Base-by-base conservation (phyloP, 148 eudicot genomes). In the Vaccinium macrocarpon region DNA sequence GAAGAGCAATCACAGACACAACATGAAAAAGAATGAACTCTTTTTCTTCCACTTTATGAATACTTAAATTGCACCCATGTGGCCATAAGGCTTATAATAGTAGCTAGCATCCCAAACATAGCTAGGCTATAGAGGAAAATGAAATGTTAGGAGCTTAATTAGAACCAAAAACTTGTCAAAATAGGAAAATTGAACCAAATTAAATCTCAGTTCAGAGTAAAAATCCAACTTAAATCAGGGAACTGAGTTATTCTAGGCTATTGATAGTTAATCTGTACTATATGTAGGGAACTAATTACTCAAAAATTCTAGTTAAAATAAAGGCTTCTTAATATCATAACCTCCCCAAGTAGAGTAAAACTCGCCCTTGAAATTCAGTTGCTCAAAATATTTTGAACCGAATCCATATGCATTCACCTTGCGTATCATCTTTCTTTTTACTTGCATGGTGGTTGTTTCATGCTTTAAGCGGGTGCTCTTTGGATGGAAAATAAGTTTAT, bases 361-460 rank as follows among this genome's bases (percentile, higher is more conserved):
- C 35, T 66, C 2, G 16, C 32, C 35, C 72, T 25, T 66, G 72
- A 25, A 2, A 66, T 66, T 29, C 72, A 25, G 14, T 27, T 25
- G 27, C 35, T 25, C 72, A 66, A 66, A 66, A 66, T 66, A 27
- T 66, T 23, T 23, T 62, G 70, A 62, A 8, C 27, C 3, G n/a
- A 4, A 27, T 62, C 70, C 70, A 62, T n/a, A n/a, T 62, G 70
- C 29, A n/a, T 23, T 62, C 29, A 62, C 70, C 29, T 19, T 61
- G 66, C 25, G 6, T 21, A 61, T 61, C 66, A 19, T 21, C 23
- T 62, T 62, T 66, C 72, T 66, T 27, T 23, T 66, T 66, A 66
- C 27, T 25, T 66, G 72, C 72, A 66, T 66, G 72, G 72, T 66
- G 72, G 38, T 66, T 25, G 38, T 66, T 66, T 66, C 72, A 66